A percentile compares a stretch with the other conserved stretches of the same genome.
Conservation (phyloP, 352 stramenopile species). For the Pythium rhizo-oryzae region DNA sequence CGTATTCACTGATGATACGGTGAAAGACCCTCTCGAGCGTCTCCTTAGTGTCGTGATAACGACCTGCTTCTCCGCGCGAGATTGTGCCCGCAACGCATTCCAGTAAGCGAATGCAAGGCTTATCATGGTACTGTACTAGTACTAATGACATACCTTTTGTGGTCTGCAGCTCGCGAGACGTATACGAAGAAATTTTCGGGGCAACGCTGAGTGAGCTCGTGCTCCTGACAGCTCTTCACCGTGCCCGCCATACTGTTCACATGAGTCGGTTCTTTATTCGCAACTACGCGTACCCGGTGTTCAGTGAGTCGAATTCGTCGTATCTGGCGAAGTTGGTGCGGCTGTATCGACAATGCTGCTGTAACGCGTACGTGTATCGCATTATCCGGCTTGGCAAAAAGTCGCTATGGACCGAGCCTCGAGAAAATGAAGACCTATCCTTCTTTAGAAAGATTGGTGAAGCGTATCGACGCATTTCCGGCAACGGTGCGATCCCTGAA, state of each 20-base stretch:
- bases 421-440: slow-evolving; percentile 5
- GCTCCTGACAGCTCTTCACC: slow-evolving; percentile 4
- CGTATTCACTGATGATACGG: neutral
- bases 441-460: slow-evolving; percentile 16
- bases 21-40: slow-evolving; percentile 7
- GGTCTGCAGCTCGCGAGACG: slow-evolving; percentile 3
- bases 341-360: slow-evolving; percentile 28
- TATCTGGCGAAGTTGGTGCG: slow-evolving; percentile 11
- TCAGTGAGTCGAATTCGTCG: neutral
- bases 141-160: too few species aligned
- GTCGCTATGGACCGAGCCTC: slow-evolving; percentile 19
- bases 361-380: slow-evolving; percentile 28
- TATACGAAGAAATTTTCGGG: slow-evolving; percentile 3
- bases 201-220: slow-evolving; percentile 3
- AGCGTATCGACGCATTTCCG: neutral
- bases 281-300: slow-evolving; percentile 24
- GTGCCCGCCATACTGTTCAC: slow-evolving; percentile 12
- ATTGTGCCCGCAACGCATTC: neutral
- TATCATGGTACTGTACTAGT: too few species aligned
- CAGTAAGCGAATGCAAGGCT: slow-evolving; percentile 3
- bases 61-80: slow-evolving; percentile 2
- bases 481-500: neutral
- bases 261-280: slow-evolving; percentile 17
- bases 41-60: slow-evolving; percentile 7
- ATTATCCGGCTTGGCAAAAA: slow-evolving; percentile 29